Base-by-base conservation (phyloP, 2,329 filamentous ascomycete species). In the Fusarium ramigenum region DNA sequence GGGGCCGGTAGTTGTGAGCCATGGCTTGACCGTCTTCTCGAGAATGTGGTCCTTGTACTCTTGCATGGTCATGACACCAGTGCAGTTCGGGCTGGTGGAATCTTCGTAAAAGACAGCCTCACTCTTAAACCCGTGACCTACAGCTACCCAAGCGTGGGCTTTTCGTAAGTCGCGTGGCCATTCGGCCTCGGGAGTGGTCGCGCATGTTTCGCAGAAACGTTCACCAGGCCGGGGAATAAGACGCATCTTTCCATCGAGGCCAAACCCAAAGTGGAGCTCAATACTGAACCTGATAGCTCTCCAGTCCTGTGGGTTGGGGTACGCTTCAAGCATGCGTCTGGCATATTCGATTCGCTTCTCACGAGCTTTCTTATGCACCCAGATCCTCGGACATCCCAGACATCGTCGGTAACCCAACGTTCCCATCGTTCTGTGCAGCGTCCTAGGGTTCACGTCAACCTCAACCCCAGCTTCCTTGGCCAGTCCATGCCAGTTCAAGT, bases 181-280 rank as follows among this genome's bases (percentile, higher is more conserved):
- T 21, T 69, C 73, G 15, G 73, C 70, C 19, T 78, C 79, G 15
- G 77, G 66, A n/a, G 60, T 59, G 9, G 71, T 54, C 16, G 34
- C 65, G 63, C 82, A 83, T 5, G 19, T 34, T 5, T 79, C 70
- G 37, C 81, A 83, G 44, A 78, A 74, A 44, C 72, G 75, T 75
- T 83, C 81, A n/a, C 82, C 82, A 16, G 79, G 62, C 34, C 80
- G 68, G 16, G 82, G 82, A 11, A 82, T 63, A 18, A 83, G 66
- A 6, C 82, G 78, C 76, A 83, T 78, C 63, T 75, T 78, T 47
- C 82, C 82, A 56, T 83, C 81, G 18, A 82, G 78, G 18, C 81
- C 82, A 66, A 83, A 82, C 5, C 80, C 82, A 70, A 83, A 83
- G 64, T 83, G 82, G 53, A 83, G 73, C 72, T 83, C 82, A 18